phyloP scores from a whole-genome alignment of 1,139 yeast species.

The Suhomyces bokatorum region DNA sequence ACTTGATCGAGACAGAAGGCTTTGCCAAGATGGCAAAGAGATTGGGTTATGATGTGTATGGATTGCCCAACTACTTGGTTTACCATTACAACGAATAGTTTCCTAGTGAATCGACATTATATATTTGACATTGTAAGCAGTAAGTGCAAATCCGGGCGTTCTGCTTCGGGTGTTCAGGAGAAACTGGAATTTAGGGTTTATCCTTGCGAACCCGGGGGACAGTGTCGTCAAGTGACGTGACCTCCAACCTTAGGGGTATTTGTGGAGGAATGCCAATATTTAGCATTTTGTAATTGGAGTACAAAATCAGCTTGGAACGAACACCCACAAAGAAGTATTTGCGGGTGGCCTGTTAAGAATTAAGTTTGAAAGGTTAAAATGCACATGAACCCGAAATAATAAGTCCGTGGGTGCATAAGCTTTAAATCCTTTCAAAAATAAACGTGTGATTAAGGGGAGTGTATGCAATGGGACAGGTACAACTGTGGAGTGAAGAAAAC shows the following conservation, averaged over 20 bases:
- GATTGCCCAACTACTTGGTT: constrained; percentile 91
- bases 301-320: not conserved
- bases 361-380: not conserved
- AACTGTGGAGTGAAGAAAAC: too few relatives aligned
- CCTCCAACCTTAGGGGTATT: not conserved
- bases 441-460: not conserved
- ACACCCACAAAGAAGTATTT: not conserved
- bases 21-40: constrained; percentile 98
- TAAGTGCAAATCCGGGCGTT: too few relatives aligned
- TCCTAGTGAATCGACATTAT: not conserved
- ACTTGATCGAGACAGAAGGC: constrained; percentile 95
- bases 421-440: not conserved
- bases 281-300: not conserved
- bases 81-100: constrained; percentile 74
- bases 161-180: too few relatives aligned
- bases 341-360: not conserved
- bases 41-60: constrained; percentile 85
- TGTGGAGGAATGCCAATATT: not conserved
- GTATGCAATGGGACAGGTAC: too few relatives aligned
- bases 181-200: too few relatives aligned
- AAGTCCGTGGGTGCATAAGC: not conserved
- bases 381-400: not conserved
- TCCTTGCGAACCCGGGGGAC: too few relatives aligned
- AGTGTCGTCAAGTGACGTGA: not conserved
- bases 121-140: not conserved